Evolutionary conservation across 352 stramenopile genomes (phyloP).

Genomic region (Phytophthora macrochlamydospora): DNA sequence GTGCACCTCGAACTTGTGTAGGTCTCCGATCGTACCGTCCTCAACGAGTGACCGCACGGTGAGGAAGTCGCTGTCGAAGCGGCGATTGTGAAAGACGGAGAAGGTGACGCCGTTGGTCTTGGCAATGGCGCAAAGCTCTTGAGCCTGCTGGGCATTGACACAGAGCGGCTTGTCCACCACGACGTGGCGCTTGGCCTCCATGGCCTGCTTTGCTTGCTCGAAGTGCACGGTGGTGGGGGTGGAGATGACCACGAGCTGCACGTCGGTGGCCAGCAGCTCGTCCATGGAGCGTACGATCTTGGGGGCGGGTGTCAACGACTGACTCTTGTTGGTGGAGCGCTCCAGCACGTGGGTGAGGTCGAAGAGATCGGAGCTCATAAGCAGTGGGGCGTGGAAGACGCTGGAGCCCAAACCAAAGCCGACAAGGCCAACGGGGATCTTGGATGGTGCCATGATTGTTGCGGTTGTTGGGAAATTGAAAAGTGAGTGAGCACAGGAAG

Average conservation of each 20-base stretch:
- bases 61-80: constrained; percentile 80
- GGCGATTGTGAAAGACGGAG: constrained; percentile 80
- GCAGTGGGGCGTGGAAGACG: constrained; percentile 77
- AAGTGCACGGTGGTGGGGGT: constrained; percentile 80
- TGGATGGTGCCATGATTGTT: constrained; percentile 3
- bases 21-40: constrained; percentile 49
- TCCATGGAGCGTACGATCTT: constrained; percentile 77
- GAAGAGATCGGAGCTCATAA: constrained; percentile 64
- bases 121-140: constrained; percentile 56
- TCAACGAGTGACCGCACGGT: constrained; percentile 59
- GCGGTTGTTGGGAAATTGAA: not conserved
- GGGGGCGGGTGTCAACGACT: constrained; percentile 42
- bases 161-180: constrained; percentile 81
- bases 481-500: not conserved
- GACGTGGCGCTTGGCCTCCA: constrained; percentile 76
- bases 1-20: constrained; percentile 65
- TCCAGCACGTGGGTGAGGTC: constrained; percentile 81
- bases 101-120: constrained; percentile 62
- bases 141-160: constrained; percentile 53
- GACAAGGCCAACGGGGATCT: constrained; percentile 67
- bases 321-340: constrained; percentile 70
- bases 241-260: constrained; percentile 77
- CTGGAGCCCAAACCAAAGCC: constrained; percentile 74
- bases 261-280: constrained; percentile 58
- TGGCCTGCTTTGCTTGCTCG: constrained; percentile 70